Base-by-base conservation (phyloP, 2,329 filamentous ascomycete genomes). In the Fusarium sororula region DNA sequence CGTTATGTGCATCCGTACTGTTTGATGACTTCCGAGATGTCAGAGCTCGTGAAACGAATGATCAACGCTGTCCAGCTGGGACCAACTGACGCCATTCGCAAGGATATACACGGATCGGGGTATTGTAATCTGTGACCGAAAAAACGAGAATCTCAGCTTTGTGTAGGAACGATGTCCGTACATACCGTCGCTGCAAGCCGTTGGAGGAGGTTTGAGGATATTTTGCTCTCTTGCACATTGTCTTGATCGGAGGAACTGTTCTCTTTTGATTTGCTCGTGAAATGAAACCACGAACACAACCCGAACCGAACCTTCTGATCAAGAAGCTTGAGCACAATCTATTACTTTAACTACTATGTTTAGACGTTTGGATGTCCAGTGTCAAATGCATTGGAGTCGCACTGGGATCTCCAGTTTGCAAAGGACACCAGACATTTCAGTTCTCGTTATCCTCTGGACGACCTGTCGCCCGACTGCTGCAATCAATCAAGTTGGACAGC, bases 21-120 rank as follows among this genome's bases (percentile, higher is more conserved):
- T 47, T 42, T 59, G 42, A 59, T 41, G 28, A 54, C 38, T 54
- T 41, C 24, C 24, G 24, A 62, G 28, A 70, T 53, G 37, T 39
- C 41, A 30, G 44, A 70, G 24, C 39, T 53, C 45, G 48, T 55
- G 51, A 72, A 45, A 54, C 48, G 57, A 58, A 63, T 37, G 30
- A 48, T 51, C 54, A 70, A 71, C 66, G 48, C 26, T 54, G 56
- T 41, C 45, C 28, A 48, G 56, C 47, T 62, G 44, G 44, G 50
- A 56, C 53, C 63, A 55, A 48, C 67, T 73, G 67, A 68, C 71
- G 62, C 71, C 71, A 73, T 68, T 64, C 38, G 48, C 63, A 55
- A 58, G 67, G 63, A 53, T 56, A n/a, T 37, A 14, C 45, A 30
- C 24, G 53, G 42, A 53, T 32, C 14, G 22, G 35, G 5, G 13